Conservation (phyloP, 139 green algal species). For the Zygnema cylindricum region DNA sequence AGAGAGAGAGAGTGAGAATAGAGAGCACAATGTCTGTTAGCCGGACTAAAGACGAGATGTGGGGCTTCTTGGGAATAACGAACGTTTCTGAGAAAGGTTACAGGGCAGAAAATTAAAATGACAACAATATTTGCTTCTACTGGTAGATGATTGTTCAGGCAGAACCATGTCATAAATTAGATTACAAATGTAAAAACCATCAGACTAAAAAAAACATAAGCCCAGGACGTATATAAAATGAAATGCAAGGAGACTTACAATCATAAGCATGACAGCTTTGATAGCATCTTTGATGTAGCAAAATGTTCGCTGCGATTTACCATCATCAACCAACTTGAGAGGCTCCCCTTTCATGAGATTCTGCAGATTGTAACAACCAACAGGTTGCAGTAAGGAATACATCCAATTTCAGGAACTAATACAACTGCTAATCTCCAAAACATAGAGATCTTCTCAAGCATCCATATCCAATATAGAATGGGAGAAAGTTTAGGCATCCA, state of each 20-base stretch:
- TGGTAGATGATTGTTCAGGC: too few species aligned
- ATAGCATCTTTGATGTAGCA: slow-evolving; percentile 55
- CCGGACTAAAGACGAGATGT: too few species aligned
- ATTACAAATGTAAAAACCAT: too few species aligned
- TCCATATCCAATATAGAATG: neutral
- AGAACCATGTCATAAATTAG: too few species aligned
- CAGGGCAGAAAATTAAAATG: too few species aligned
- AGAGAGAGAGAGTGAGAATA: too few species aligned
- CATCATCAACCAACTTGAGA: slow-evolving; percentile 46
- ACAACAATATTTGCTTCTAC: too few species aligned
- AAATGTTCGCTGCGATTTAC: slow-evolving; percentile 46
- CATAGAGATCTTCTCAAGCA: neutral
- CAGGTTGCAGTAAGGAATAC: neutral
- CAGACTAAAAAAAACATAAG: too few species aligned
- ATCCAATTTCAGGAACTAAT: slow-evolving; percentile 9
- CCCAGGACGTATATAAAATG: too few species aligned
- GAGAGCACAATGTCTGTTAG: too few species aligned
- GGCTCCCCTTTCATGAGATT: slow-evolving; percentile 42
- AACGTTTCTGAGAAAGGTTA: too few species aligned
- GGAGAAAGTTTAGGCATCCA: neutral
- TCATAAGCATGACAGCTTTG: slow-evolving; percentile 40
- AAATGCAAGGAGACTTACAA: slow-evolving; percentile 25
- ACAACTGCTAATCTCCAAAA: neutral
- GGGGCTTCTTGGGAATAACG: too few species aligned
- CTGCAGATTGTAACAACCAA: slow-evolving; percentile 32